Conservation (phyloP, 1,284 basidiomycete species). For the Microstroma glucosiphilum region DNA sequence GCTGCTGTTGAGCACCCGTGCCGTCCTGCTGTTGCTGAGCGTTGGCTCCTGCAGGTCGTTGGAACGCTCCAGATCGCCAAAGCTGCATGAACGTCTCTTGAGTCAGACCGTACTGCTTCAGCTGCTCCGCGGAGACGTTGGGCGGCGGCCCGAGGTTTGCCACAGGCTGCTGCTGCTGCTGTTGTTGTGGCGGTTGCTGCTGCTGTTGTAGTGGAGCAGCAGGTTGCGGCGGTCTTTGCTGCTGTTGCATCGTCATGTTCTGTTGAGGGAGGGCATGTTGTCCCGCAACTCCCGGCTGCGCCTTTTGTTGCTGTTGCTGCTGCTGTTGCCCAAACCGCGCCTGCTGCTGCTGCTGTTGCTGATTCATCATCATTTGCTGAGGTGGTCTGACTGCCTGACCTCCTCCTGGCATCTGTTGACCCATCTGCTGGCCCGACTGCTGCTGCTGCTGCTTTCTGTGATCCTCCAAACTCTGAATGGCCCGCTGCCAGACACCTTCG, state of each 20-base stretch:
- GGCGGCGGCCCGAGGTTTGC: background rate
- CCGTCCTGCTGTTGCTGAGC: slow-evolving; percentile 3
- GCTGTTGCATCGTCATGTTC: slow-evolving; percentile 1
- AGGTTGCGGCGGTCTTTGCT: background rate
- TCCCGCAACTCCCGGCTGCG: background rate
- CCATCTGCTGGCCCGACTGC: background rate
- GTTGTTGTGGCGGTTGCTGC: slow-evolving; percentile 10
- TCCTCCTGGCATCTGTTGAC: background rate
- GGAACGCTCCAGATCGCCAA: background rate
- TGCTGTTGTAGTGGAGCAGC: background rate
- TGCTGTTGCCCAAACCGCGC: background rate
- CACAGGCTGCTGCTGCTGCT: slow-evolving; percentile 2
- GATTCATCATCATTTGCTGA: slow-evolving; percentile 18
- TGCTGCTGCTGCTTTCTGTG: slow-evolving; percentile 13
- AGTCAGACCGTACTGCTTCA: background rate
- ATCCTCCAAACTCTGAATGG: slow-evolving; percentile 21
- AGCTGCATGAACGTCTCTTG: background rate
- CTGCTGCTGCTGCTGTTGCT: slow-evolving; percentile 15
- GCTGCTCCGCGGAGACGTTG: background rate
- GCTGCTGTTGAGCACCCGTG: background rate
- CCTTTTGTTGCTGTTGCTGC: slow-evolving; percentile 10
- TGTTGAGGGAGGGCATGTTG: background rate
- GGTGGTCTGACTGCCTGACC: slow-evolving; percentile 15
- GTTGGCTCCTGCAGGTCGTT: background rate
- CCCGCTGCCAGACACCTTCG: slow-evolving; percentile 39